These are phyloP conservation scores for Penicillium rolfsii DNA, from an alignment of 2,329 filamentous ascomycete genomes.

Conservation along the genomic window DNA sequence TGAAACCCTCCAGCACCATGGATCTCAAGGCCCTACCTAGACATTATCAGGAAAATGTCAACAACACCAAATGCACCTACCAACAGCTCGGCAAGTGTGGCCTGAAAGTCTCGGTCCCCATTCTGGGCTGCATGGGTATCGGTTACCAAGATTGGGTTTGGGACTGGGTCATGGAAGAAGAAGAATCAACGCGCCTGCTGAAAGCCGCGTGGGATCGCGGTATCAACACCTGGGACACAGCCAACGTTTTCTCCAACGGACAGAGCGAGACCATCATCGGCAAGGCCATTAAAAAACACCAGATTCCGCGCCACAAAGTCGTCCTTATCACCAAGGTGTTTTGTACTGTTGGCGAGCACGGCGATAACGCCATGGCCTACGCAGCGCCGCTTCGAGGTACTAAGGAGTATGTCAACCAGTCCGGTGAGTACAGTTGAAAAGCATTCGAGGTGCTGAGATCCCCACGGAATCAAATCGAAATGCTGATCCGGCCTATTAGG, in stretches of 20 bases:
- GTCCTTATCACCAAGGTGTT: constrained; percentile 22
- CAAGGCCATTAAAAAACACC: constrained; percentile 49
- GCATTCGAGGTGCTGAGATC: background rate
- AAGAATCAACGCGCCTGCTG: constrained; percentile 7
- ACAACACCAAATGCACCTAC: background rate
- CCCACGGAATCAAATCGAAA: background rate
- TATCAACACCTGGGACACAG: constrained; percentile 36
- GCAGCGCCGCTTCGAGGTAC: background rate
- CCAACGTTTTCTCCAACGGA: constrained; percentile 53
- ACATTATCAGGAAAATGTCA: background rate
- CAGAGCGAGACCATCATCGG: constrained; percentile 64
- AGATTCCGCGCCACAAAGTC: constrained; percentile 18
- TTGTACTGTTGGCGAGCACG: background rate
- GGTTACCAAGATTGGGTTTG: background rate
- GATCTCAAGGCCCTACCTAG: background rate
- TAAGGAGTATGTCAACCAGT: constrained; percentile 55
- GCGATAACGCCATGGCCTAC: background rate
- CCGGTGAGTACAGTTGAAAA: background rate
- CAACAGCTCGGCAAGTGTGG: background rate
- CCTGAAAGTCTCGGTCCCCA: background rate
- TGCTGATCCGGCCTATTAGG: constrained; percentile 14
- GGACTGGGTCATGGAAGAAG: background rate
- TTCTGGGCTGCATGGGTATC: background rate
- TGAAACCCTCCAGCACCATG: background rate
- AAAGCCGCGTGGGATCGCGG: constrained; percentile 28